Conservation (phyloP, 495 filamentous ascomycete species). For the Platismatia glauca region DNA sequence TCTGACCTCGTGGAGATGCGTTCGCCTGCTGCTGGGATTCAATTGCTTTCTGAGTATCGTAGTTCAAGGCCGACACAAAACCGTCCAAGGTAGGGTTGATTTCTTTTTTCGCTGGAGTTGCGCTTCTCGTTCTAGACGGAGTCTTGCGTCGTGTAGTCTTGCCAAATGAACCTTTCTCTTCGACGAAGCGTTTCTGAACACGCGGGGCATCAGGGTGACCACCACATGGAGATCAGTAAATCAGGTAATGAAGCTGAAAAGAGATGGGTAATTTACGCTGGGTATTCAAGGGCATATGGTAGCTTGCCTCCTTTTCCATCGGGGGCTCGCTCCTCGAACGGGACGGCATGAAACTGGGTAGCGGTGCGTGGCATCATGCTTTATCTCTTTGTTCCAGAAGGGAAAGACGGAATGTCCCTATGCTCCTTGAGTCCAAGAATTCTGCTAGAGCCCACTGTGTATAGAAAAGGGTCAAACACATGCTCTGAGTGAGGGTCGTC, state of each 20-base stretch:
- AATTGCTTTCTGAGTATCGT: constrained; percentile 14
- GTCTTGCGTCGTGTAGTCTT: constrained; percentile 44
- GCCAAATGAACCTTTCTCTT: constrained; percentile 58
- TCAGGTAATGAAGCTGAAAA: background rate
- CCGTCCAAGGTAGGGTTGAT: constrained; percentile 44
- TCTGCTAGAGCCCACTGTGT: background rate
- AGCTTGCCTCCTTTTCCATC: constrained; percentile 51
- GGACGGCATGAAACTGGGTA: constrained; percentile 60
- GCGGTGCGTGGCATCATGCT: constrained; percentile 16
- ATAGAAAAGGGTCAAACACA: background rate
- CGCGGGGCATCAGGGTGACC: constrained; percentile 13
- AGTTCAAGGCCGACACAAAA: constrained; percentile 38
- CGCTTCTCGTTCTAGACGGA: constrained; percentile 44
- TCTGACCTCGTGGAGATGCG: constrained; percentile 28
- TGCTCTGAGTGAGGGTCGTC: background rate
- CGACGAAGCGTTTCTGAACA: constrained; percentile 23
- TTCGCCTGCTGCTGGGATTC: constrained; percentile 37
- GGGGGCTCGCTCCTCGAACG: constrained; percentile 52
- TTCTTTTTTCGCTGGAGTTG: constrained; percentile 51
- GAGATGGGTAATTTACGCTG: constrained; percentile 40
- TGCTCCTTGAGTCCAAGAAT: background rate
- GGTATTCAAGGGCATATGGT: constrained; percentile 54
- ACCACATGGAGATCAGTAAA: constrained; percentile 3
- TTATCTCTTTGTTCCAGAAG: background rate
- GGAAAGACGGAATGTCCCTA: background rate